Evolutionary conservation across 306 rosid species (phyloP).

Genomic region (Oemleria cerasiformis): DNA sequence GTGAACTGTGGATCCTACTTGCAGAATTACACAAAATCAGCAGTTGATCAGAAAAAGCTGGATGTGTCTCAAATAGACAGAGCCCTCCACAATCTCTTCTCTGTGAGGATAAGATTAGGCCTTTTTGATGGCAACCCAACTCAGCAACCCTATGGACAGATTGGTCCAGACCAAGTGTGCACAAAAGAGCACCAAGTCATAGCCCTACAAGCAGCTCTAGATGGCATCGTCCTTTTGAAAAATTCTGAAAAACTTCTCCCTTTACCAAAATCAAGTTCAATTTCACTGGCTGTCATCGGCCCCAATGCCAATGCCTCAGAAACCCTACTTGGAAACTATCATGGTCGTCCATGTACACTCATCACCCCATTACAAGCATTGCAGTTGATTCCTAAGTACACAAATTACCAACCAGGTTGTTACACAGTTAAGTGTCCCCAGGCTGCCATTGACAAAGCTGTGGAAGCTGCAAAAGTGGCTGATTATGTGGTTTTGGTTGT

Average conservation of each 20-base stretch:
- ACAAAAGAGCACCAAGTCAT: constrained; percentile 57
- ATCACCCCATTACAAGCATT: constrained; percentile 59
- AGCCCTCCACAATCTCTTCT: constrained; percentile 74
- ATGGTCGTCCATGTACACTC: constrained; percentile 72
- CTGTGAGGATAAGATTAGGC: constrained; percentile 79
- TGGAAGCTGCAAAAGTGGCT: constrained; percentile 42
- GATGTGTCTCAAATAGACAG: constrained; percentile 50
- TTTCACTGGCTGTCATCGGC: constrained; percentile 77
- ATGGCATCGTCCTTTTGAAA: constrained; percentile 88
- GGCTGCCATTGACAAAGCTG: constrained; percentile 54
- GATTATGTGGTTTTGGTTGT: constrained; percentile 77
- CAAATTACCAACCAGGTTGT: constrained; percentile 64
- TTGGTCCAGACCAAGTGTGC: constrained; percentile 67
- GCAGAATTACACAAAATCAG: constrained; percentile 50
- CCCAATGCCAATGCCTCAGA: constrained; percentile 67
- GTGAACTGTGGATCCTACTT: constrained; percentile 72
- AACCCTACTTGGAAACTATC: constrained; percentile 76
- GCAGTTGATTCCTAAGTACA: constrained; percentile 43
- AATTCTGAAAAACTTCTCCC: constrained; percentile 68
- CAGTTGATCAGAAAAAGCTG: constrained; percentile 55
- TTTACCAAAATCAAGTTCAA: constrained; percentile 46
- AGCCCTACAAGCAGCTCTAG: constrained; percentile 83
- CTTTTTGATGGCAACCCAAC: constrained; percentile 71
- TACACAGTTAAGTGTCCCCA: constrained; percentile 49
- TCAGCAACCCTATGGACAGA: constrained; percentile 48